Evolutionary conservation across 192 early-diverging fungal species (phyloP).

Genomic region (Physocladia obscura): DNA sequence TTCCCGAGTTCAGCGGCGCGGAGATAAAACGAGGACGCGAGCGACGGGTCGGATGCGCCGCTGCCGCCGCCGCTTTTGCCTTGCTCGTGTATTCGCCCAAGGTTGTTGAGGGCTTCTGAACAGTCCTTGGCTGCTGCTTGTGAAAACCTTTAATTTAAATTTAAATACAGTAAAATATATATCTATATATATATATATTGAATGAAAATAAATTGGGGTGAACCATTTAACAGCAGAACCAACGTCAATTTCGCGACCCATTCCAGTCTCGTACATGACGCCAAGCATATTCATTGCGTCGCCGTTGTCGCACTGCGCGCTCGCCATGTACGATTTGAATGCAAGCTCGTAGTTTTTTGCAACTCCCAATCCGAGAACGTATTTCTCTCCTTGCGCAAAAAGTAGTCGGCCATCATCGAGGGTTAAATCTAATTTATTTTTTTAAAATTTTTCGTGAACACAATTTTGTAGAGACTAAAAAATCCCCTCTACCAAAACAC

Average conservation of each 20-base stretch:
- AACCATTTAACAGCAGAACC: slow-evolving; percentile 40
- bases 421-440: slow-evolving; percentile 35
- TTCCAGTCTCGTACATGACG: slow-evolving; percentile 52
- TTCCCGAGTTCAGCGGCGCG: slow-evolving; percentile 43
- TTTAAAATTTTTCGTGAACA: not conserved
- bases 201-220: no score
- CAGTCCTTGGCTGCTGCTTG: slow-evolving; percentile 32
- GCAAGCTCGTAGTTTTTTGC: slow-evolving; percentile 47
- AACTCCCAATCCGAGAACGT: slow-evolving; percentile 50
- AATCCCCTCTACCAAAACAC: no score
- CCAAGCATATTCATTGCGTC: slow-evolving; percentile 55
- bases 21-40: slow-evolving; percentile 37
- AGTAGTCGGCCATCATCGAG: slow-evolving; percentile 47
- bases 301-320: slow-evolving; percentile 37
- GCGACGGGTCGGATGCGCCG: slow-evolving; percentile 23
- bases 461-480: not conserved
- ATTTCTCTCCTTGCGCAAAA: slow-evolving; percentile 54
- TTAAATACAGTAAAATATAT: no score
- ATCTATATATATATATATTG: no score
- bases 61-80: slow-evolving; percentile 43
- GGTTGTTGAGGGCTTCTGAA: slow-evolving; percentile 41
- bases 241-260: slow-evolving; percentile 50
- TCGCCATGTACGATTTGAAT: slow-evolving; percentile 48
- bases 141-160: slow-evolving; percentile 29
- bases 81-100: slow-evolving; percentile 48